A percentile compares a stretch with the other conserved stretches of the same genome.
phyloP scores from a whole-genome alignment of 164 flowering plant species.

The Kalanchoe fedtschenkoi region DNA sequence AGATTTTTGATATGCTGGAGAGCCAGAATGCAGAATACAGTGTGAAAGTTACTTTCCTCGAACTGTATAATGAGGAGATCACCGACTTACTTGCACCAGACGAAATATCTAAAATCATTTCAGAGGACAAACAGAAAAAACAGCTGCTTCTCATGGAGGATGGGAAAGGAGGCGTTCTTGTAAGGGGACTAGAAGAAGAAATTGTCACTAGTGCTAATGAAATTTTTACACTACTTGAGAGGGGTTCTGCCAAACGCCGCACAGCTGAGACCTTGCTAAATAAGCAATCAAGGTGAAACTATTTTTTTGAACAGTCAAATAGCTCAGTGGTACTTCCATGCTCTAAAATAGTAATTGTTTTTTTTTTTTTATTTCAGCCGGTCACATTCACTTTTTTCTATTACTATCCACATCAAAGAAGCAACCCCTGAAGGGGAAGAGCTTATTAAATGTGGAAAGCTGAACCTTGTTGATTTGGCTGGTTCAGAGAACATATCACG shows the following conservation, averaged over 20 bases:
- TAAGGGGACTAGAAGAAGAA: conserved; percentile 93
- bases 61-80: conserved; percentile 90
- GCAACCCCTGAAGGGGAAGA: conserved; percentile 96
- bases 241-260: conserved; percentile 90
- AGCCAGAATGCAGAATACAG: conserved; percentile 94
- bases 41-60: conserved; percentile 89
- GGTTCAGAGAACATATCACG: conserved; percentile 8
- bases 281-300: conserved; percentile 79
- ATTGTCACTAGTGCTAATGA: conserved; percentile 84
- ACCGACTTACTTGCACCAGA: conserved; percentile 92
- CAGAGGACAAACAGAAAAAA: conserved; percentile 82
- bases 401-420: conserved; percentile 94
- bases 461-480: conserved; percentile 9
- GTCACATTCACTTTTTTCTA: conserved; percentile 89
- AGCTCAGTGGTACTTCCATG: neutral
- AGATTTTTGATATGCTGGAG: conserved; percentile 91
- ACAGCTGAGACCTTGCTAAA: conserved; percentile 93
- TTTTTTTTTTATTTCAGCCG: conserved; percentile 49
- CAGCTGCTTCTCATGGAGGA: conserved; percentile 89
- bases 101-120: conserved; percentile 48
- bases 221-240: conserved; percentile 76
- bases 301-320: neutral
- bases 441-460: conserved; percentile 31
- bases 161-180: conserved; percentile 97
- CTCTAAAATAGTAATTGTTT: neutral